Evolutionary conservation across 2,329 filamentous ascomycete genomes (phyloP).

Genomic region (Claviceps cyperi): DNA sequence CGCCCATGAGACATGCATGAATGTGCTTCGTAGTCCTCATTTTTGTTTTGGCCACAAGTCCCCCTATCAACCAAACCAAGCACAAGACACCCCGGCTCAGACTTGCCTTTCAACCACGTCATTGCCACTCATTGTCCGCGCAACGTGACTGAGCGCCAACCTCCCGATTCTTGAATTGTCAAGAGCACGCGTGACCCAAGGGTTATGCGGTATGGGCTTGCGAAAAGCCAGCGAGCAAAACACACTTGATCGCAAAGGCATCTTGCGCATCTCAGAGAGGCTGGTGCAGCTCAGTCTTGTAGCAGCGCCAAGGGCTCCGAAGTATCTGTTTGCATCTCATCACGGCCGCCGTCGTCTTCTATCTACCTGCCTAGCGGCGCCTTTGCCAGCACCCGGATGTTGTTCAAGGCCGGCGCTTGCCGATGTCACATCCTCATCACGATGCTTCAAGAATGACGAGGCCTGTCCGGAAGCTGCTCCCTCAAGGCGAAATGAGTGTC

Average conservation of each 20-base stretch:
- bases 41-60: not conserved
- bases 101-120: conserved; percentile 49
- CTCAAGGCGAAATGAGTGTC: conserved; percentile 32
- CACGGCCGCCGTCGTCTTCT: conserved; percentile 30
- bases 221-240: not conserved
- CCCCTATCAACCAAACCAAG: not conserved
- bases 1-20: too few species aligned
- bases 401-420: not conserved
- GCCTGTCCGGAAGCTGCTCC: too few species aligned
- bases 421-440: not conserved
- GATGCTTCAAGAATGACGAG: not conserved
- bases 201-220: not conserved
- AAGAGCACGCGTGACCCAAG: not conserved
- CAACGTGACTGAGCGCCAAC: not conserved
- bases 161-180: too few species aligned
- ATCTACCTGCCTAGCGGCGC: not conserved
- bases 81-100: conserved; percentile 32
- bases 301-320: conserved; percentile 37
- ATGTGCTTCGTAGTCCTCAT: too few species aligned
- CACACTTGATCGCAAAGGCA: not conserved
- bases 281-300: not conserved
- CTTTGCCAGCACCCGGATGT: not conserved
- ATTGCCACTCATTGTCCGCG: conserved; percentile 19
- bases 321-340: conserved; percentile 61
- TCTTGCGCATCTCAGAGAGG: not conserved